Base-by-base conservation (phyloP, 2,329 filamentous ascomycete genomes). In the Simplicillium sp. region DNA sequence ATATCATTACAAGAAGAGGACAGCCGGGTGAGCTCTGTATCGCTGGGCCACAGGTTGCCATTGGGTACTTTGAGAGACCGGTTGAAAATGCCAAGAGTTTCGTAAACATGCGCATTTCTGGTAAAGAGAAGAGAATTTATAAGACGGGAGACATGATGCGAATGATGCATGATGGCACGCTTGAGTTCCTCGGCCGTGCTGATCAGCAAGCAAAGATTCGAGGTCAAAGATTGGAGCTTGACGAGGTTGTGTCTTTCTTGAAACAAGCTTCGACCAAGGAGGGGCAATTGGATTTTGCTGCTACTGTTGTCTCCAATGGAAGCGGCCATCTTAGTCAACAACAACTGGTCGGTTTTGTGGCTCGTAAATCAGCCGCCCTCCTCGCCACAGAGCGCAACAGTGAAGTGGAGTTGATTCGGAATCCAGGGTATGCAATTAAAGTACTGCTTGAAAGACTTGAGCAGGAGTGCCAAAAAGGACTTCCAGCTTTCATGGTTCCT, bases 1-100 rank as follows among this genome's bases (percentile, higher is more conserved):
- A 47, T 11, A 32, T 48, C 4, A n/a, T 50, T 16, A 44, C 47
- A 25, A 43, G 42, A 3, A 44, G 43, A 9, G 50, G 51, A 8
- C 49, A 51, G 43, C 40, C 57, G 7, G 66, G 66, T 8, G 67
- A 71, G 48, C 51, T 71, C 12, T 66, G 61, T 36, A 65, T 71
- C 36, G 63, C 64, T 33, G 67, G 67, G 11, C 53, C 59, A 9
- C 67, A 70, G 46, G 51, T 71, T 4, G 67, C 66, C 14, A 52
- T 62, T 32, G 66, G 61, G 11, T 71, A 71, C 40, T 52, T 65
- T 40, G 54, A 60, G 32, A 61, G 58, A 28, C 50, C 51, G 7
- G 42, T 42, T 3, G 45, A 46, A 31, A 48, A 44, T 13, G 44
- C 37, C 2, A 42, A 42, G 31, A 39, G 44, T 13, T 50, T 48